phyloP scores from a whole-genome alignment of 345 rosid genomes.

The Fremontodendron californicum region DNA sequence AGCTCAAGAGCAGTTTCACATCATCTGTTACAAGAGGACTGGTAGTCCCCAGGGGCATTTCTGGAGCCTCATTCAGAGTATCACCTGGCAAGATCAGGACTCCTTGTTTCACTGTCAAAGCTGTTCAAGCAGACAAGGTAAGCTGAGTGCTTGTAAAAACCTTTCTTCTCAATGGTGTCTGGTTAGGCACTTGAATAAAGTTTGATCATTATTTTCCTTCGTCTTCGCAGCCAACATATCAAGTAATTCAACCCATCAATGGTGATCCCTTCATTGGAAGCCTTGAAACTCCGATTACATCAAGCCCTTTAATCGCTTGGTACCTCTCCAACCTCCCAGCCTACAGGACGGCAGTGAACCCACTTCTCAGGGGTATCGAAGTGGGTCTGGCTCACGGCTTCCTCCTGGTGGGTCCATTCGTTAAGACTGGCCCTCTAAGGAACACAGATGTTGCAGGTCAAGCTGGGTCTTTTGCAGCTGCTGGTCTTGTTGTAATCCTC shows the following conservation, averaged over 20 bases:
- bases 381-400: conserved; percentile 86
- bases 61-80: conserved; percentile 57
- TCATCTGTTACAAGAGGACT: conserved; percentile 39
- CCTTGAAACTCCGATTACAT: conserved; percentile 89
- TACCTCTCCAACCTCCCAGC: conserved; percentile 95
- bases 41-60: conserved; percentile 55
- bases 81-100: conserved; percentile 42
- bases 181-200: not conserved
- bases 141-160: not conserved
- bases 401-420: conserved; percentile 88
- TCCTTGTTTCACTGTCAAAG: conserved; percentile 63
- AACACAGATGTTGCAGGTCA: conserved; percentile 70
- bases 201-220: not conserved
- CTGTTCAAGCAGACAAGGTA: conserved; percentile 76
- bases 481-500: conserved; percentile 76
- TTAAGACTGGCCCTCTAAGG: conserved; percentile 83
- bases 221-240: conserved; percentile 72
- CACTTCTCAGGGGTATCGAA: conserved; percentile 85
- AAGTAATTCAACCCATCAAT: conserved; percentile 92
- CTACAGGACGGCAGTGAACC: conserved; percentile 88
- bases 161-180: not conserved
- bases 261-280: conserved; percentile 98
- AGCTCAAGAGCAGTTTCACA: conserved; percentile 69
- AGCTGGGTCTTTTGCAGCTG: conserved; percentile 86
- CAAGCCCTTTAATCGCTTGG: conserved; percentile 93